A percentile compares a stretch with the other conserved stretches of the same genome.
These are phyloP conservation scores for Amaranthus palmeri DNA, from an alignment of 148 eudicot species.

Conservation along the genomic window DNA sequence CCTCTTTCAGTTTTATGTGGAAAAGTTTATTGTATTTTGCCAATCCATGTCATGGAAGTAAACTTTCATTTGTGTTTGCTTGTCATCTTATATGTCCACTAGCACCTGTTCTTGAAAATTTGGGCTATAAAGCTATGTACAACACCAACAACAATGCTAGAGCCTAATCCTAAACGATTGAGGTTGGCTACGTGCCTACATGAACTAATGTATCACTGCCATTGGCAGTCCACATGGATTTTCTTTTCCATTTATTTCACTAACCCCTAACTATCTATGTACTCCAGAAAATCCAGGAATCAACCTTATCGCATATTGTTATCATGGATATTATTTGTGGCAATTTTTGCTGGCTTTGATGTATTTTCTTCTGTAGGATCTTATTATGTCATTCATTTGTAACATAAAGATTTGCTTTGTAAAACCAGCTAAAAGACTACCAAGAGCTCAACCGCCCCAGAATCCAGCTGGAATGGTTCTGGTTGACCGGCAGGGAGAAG, in stretches of 20 bases:
- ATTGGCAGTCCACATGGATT: not conserved
- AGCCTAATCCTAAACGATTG: too few relatives aligned
- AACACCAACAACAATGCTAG: too few relatives aligned
- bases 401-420: conserved; percentile 13
- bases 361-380: not conserved
- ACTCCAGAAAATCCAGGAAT: not conserved
- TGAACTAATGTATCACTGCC: too few relatives aligned
- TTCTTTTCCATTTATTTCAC: not conserved
- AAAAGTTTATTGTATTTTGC: too few relatives aligned
- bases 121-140: too few relatives aligned
- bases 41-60: not conserved
- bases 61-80: not conserved
- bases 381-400: not conserved
- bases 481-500: conserved; percentile 71
- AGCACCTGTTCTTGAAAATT: too few relatives aligned
- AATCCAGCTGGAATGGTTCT: conserved; percentile 96
- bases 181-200: too few relatives aligned
- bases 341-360: not conserved
- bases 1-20: too few relatives aligned
- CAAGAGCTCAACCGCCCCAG: conserved; percentile 84
- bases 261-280: not conserved
- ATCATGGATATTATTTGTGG: not conserved
- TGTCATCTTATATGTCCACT: not conserved
- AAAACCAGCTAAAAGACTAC: conserved; percentile 64
- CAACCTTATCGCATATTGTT: not conserved